Conservation (phyloP, 1,139 yeast species). For the Citeromyces hawaiiensis region DNA sequence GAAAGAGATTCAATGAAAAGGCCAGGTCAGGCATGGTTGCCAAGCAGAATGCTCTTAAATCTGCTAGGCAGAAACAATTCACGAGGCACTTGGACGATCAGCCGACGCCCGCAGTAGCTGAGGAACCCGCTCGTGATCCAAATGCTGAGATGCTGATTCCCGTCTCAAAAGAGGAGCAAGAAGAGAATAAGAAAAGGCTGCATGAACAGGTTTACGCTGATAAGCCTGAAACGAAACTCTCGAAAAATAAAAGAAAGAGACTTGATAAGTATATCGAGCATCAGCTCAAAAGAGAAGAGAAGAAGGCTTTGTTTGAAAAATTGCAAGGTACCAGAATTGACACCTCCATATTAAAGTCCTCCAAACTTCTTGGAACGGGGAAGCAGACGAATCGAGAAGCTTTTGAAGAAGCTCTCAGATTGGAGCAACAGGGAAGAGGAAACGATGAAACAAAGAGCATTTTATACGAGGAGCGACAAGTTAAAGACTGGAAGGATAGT, state of each 20-base stretch:
- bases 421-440: constrained; percentile 65
- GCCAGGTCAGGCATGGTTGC: constrained; percentile 80
- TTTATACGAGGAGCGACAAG: constrained; percentile 57
- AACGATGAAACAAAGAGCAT: constrained; percentile 49
- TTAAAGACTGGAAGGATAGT: constrained; percentile 46
- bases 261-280: constrained; percentile 73
- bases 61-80: constrained; percentile 57
- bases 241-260: constrained; percentile 64
- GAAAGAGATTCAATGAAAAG: constrained; percentile 73
- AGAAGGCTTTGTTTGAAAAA: constrained; percentile 62
- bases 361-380: constrained; percentile 71
- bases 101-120: constrained; percentile 6
- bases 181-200: constrained; percentile 50
- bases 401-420: constrained; percentile 59
- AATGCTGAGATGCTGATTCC: constrained; percentile 48
- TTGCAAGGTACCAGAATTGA: constrained; percentile 63
- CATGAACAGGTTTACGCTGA: constrained; percentile 40
- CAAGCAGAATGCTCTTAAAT: constrained; percentile 58
- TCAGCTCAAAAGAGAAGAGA: constrained; percentile 83
- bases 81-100: constrained; percentile 21
- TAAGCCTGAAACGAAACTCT: constrained; percentile 52
- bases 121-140: constrained; percentile 22
- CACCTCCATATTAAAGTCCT: constrained; percentile 50
- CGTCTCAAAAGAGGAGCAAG: constrained; percentile 42
- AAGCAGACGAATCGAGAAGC: constrained; percentile 51